A percentile compares a stretch with the other conserved stretches of the same genome.
These are phyloP conservation scores for Podospora sp. DNA, from an alignment of 495 filamentous ascomycete genomes.

Conservation along the genomic window DNA sequence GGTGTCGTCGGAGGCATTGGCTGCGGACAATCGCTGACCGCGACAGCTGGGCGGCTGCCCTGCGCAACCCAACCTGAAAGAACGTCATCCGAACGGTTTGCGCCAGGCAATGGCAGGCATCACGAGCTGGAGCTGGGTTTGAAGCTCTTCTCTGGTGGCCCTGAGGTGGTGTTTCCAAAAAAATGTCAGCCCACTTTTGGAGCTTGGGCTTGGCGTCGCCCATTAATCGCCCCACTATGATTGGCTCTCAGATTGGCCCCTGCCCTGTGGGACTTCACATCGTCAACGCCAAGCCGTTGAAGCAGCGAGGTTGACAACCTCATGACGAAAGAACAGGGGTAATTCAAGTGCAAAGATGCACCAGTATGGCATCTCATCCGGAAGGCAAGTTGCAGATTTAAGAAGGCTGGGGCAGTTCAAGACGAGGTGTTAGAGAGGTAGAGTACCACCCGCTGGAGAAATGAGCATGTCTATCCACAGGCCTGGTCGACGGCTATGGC, in stretches of 20 bases:
- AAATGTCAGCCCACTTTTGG: constrained; percentile 18
- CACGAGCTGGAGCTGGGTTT: constrained; percentile 8
- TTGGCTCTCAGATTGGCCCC: neutral
- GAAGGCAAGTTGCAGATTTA: too few relatives aligned
- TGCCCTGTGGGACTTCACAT: neutral
- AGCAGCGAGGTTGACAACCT: too few relatives aligned
- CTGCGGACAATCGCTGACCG: constrained; percentile 62
- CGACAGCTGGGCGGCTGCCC: constrained; percentile 56
- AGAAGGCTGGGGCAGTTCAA: too few relatives aligned
- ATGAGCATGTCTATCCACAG: too few relatives aligned
- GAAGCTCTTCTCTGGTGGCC: neutral
- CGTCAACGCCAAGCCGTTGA: too few relatives aligned
- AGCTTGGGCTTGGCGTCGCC: neutral
- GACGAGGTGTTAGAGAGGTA: too few relatives aligned
- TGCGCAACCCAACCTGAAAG: constrained; percentile 53
- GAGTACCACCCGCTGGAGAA: too few relatives aligned
- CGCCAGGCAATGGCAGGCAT: constrained; percentile 22
- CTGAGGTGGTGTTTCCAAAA: neutral
- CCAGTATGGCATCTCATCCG: too few relatives aligned
- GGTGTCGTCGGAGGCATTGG: constrained; percentile 58
- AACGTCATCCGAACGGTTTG: constrained; percentile 44
- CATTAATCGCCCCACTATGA: neutral
- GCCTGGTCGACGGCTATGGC: too few relatives aligned
- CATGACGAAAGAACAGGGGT: too few relatives aligned
- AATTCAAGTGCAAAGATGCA: too few relatives aligned